Evolutionary conservation across 495 filamentous ascomycete genomes (phyloP).

Genomic region (Neurospora sp.): DNA sequence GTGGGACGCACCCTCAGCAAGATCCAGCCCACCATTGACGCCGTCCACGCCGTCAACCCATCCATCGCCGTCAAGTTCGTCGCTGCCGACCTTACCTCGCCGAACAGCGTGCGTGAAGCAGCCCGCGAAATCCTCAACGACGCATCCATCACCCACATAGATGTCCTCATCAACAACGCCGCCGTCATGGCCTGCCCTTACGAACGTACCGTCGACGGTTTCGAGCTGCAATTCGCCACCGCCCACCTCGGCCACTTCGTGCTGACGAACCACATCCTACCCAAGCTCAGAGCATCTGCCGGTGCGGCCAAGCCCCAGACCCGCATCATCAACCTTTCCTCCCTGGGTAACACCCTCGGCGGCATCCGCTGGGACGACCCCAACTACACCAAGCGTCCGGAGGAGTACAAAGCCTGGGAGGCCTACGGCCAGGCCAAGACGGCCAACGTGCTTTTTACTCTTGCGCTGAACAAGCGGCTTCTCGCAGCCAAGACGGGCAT

Average conservation of each 20-base stretch:
- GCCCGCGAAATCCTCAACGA: conserved; percentile 34
- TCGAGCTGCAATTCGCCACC: conserved; percentile 49
- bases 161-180: conserved; percentile 62
- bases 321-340: conserved; percentile 30
- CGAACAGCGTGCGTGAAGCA: conserved; percentile 40
- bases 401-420: conserved; percentile 31
- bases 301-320: background rate
- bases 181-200: conserved; percentile 49
- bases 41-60: conserved; percentile 28
- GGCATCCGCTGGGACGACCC: conserved; percentile 41
- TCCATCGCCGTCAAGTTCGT: conserved; percentile 34
- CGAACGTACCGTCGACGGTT: conserved; percentile 29
- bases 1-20: conserved; percentile 30
- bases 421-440: conserved; percentile 50
- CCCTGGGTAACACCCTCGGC: conserved; percentile 29
- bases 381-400: conserved; percentile 30
- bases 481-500: conserved; percentile 13
- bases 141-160: conserved; percentile 41
- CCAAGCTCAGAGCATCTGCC: conserved; percentile 29
- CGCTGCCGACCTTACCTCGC: conserved; percentile 36
- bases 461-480: conserved; percentile 38
- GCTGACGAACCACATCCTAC: conserved; percentile 44
- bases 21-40: conserved; percentile 29
- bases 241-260: conserved; percentile 53
- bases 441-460: conserved; percentile 48